Base-by-base conservation (phyloP, 495 filamentous ascomycete genomes). In the Daldinia concentrica region DNA sequence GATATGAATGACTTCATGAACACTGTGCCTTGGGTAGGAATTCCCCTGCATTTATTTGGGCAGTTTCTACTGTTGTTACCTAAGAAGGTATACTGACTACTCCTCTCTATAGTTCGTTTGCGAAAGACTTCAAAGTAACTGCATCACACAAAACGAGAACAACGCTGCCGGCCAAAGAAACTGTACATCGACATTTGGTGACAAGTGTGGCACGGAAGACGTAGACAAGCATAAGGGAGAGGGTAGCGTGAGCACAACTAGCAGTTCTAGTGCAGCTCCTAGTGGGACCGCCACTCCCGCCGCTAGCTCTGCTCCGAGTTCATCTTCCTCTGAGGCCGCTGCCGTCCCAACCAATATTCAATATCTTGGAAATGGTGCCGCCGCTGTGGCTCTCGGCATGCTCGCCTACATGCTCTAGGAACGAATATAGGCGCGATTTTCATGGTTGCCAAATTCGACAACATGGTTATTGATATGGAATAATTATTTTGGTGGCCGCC, bases 371-470 rank as follows among this genome's bases (percentile, higher is more conserved):
- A 78, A 77, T 54, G 77, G 79, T 22, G 79, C 74, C 22, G 69
- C 80, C 1, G 81, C 76, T 32, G 79, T 75, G 30, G 75, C 77
- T 32, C 48, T 79, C 17, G 80, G 77, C 68, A 63, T 78, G 26
- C 77, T 78, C 57, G 80, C 78, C 56, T 80, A 78, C 27, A 76
- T 79, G 62, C 70, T 77, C 68, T 76, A 80, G 70, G 48, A 72
- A 14, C 39, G 48, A 36, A 45, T 50, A 58, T 72, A 51, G 64
- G 52, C 58, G 45, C 51, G 54, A 60, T 50, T 19, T 61, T 32
- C 37, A 27, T 17, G 34, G 30, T 55, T 56, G 39, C 39, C 30
- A 58, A 52, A 50, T 51, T 26, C 15, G 41, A 43, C 41, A 59
- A 27, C 51, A 60, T 60, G 32, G 57, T 59, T 48, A 58, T 58